A percentile compares a stretch with the other conserved stretches of the same genome.
phyloP scores from a whole-genome alignment of 495 filamentous ascomycete species.

The Xylaria cubensis region DNA sequence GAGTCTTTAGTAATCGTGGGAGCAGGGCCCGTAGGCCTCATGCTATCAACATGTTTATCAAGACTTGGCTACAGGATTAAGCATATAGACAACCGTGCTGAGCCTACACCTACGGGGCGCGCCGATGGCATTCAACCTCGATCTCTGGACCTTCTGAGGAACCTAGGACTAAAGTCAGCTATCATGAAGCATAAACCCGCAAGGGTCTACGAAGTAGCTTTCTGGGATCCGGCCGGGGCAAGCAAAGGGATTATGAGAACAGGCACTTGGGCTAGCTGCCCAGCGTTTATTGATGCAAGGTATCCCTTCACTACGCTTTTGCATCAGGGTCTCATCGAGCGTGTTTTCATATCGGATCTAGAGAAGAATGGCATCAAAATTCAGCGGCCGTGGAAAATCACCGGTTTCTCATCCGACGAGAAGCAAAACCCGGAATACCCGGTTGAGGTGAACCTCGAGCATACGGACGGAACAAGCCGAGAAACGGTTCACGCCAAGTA shows the following conservation, averaged over 20 bases:
- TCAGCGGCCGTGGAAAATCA: constrained; percentile 66
- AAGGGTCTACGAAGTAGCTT: constrained; percentile 77
- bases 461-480: constrained; percentile 71
- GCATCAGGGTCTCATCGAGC: constrained; percentile 78
- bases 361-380: constrained; percentile 62
- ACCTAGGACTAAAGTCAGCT: constrained; percentile 74
- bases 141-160: constrained; percentile 75
- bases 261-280: constrained; percentile 74
- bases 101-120: constrained; percentile 73
- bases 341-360: constrained; percentile 72
- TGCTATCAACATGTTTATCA: constrained; percentile 81
- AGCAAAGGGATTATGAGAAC: constrained; percentile 69
- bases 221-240: constrained; percentile 71
- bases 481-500: constrained; percentile 64
- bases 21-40: constrained; percentile 85
- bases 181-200: constrained; percentile 78
- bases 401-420: constrained; percentile 67
- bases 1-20: constrained; percentile 73
- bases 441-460: constrained; percentile 72
- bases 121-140: constrained; percentile 84
- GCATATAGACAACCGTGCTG: constrained; percentile 73
- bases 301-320: constrained; percentile 79
- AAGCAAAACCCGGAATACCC: constrained; percentile 64
- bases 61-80: constrained; percentile 74
- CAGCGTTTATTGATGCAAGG: constrained; percentile 73